A percentile compares a stretch with the other conserved stretches of the same genome.
Evolutionary conservation across 1,284 basidiomycete genomes (phyloP).

Genomic region (Trichosporon asahii): DNA sequence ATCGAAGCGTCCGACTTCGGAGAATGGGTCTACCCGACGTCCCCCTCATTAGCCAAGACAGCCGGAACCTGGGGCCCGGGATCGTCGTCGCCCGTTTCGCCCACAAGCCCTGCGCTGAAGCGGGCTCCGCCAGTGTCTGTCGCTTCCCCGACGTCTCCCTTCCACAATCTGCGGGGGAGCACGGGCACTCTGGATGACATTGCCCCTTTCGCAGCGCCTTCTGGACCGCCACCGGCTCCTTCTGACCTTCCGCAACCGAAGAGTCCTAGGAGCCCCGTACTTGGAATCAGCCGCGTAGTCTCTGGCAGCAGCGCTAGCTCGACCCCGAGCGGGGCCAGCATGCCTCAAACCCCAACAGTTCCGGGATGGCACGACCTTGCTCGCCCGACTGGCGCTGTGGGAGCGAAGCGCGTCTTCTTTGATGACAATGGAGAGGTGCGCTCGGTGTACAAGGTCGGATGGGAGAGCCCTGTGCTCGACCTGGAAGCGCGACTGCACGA

Average conservation of each 20-base stretch:
- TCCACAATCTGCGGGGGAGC: conserved; percentile 6
- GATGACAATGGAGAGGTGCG: conserved; percentile 20
- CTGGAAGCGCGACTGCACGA: conserved; percentile 47
- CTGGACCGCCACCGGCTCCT: not conserved
- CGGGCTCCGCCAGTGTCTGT: not conserved
- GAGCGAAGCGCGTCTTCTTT: conserved; percentile 17
- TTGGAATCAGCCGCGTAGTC: conserved; percentile 1
- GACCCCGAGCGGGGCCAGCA: not conserved
- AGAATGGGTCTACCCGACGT: not conserved
- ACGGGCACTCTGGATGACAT: conserved; percentile 7
- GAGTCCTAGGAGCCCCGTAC: not conserved
- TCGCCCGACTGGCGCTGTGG: conserved; percentile 17
- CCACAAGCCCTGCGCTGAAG: not conserved
- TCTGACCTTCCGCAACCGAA: not conserved
- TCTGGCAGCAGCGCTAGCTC: conserved; percentile 6
- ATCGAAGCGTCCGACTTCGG: conserved; percentile 6
- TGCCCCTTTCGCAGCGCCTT: not conserved
- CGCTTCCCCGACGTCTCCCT: not conserved
- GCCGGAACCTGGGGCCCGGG: not conserved
- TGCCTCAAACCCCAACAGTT: not conserved
- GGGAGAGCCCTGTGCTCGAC: conserved; percentile 46
- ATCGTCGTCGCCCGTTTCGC: not conserved
- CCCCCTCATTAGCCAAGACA: not conserved
- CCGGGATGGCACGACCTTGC: conserved; percentile 27
- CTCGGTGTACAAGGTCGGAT: conserved; percentile 43